Evolutionary conservation across 495 filamentous ascomycete species (phyloP).

Genomic region (Penicillium goetzii): DNA sequence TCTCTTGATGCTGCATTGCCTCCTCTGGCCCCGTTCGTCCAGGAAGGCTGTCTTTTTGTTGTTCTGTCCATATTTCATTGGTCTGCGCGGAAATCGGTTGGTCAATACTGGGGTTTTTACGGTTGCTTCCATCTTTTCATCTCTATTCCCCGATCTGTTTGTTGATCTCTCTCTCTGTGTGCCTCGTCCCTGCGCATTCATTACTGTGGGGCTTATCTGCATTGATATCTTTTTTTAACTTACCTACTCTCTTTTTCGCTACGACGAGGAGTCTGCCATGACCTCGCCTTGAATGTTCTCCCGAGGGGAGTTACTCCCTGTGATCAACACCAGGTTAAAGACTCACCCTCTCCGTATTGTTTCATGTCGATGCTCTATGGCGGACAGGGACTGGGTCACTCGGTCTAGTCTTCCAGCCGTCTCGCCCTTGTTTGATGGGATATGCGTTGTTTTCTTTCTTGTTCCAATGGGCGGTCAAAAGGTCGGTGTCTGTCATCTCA

Average conservation of each 20-base stretch:
- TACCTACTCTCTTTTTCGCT: slow-evolving; percentile 5
- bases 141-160: slow-evolving; percentile 19
- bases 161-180: slow-evolving; percentile 12
- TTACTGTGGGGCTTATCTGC: slow-evolving; percentile 14
- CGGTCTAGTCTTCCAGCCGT: neutral
- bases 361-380: neutral
- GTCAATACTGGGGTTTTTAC: slow-evolving; percentile 19
- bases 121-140: slow-evolving; percentile 15
- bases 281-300: neutral
- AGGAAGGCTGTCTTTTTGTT: slow-evolving; percentile 14
- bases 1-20: slow-evolving; percentile 19
- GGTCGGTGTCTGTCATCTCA: slow-evolving; percentile 9
- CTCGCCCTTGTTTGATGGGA: slow-evolving; percentile 3
- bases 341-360: neutral
- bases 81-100: slow-evolving; percentile 10
- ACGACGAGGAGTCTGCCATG: neutral
- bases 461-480: slow-evolving; percentile 16
- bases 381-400: neutral
- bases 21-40: slow-evolving; percentile 2
- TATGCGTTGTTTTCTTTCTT: slow-evolving; percentile 10
- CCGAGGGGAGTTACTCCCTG: neutral
- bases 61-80: slow-evolving; percentile 10
- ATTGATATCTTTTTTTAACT: slow-evolving; percentile 5
- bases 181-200: slow-evolving; percentile 10
- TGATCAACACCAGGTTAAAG: neutral